Conservation (phyloP, 2,329 filamentous ascomycete genomes). For the Exophiala mesophila region DNA sequence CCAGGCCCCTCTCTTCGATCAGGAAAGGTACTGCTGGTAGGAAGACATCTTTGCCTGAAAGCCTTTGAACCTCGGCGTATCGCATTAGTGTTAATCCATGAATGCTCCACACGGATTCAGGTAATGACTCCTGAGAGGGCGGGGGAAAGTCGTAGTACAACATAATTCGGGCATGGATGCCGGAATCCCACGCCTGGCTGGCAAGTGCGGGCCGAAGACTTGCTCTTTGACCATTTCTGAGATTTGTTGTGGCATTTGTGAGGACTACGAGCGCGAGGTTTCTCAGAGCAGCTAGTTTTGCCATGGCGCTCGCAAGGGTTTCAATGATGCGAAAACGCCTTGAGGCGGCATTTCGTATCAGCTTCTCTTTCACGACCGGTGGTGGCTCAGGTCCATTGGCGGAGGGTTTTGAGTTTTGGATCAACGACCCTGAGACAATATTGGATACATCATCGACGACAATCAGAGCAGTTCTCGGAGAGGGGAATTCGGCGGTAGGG, state of each 20-base stretch:
- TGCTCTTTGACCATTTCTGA: conserved; percentile 61
- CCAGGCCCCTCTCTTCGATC: conserved; percentile 31
- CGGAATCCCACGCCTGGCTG: conserved; percentile 73
- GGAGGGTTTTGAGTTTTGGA: conserved; percentile 32
- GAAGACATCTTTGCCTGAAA: conserved; percentile 48
- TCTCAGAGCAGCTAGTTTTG: conserved; percentile 68
- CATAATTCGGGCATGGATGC: conserved; percentile 66
- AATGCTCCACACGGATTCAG: conserved; percentile 43
- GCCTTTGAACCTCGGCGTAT: conserved; percentile 62
- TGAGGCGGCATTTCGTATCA: conserved; percentile 43
- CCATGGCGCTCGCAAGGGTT: conserved; percentile 55
- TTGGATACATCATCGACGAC: conserved; percentile 75
- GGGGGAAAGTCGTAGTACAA: conserved; percentile 71
- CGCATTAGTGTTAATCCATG: conserved; percentile 35
- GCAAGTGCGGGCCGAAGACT: conserved; percentile 71
- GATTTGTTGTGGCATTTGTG: conserved; percentile 76
- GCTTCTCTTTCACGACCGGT: conserved; percentile 34
- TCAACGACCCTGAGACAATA: conserved; percentile 69
- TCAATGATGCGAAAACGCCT: conserved; percentile 53
- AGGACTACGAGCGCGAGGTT: conserved; percentile 70
- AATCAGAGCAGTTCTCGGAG: conserved; percentile 60
- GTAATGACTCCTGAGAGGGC: conserved; percentile 5
- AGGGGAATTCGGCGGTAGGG: conserved; percentile 60
- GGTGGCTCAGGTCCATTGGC: conserved; percentile 1
- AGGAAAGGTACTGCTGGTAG: conserved; percentile 36